phyloP scores from a whole-genome alignment of 495 filamentous ascomycete genomes.

The Aeminium ludgeri region DNA sequence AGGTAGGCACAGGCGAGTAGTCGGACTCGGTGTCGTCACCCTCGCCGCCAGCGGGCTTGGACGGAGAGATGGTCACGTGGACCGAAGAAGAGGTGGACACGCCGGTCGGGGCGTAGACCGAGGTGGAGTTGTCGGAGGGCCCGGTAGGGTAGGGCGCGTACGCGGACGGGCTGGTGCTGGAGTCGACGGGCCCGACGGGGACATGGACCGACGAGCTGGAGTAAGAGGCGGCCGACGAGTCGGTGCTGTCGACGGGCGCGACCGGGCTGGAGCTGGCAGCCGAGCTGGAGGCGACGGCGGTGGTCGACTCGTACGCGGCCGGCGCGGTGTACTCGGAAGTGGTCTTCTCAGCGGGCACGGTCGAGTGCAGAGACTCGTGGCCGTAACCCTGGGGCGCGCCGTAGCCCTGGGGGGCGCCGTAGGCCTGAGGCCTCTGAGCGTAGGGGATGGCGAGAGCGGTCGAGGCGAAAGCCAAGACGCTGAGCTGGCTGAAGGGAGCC shows the following conservation, averaged over 20 bases:
- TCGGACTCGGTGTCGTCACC: background rate
- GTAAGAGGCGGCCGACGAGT: background rate
- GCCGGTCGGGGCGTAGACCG: background rate
- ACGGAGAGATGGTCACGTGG: constrained; percentile 2
- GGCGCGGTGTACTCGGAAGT: too few species aligned
- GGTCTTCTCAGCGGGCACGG: too few species aligned
- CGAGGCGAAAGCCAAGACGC: constrained; percentile 12
- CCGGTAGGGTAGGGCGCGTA: background rate
- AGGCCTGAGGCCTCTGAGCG: constrained; percentile 5
- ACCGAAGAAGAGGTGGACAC: background rate
- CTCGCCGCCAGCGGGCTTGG: background rate
- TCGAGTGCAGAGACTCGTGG: background rate
- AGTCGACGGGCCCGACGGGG: too few species aligned
- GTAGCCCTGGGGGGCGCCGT: background rate
- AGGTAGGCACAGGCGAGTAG: background rate
- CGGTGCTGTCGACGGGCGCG: background rate
- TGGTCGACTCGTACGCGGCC: background rate
- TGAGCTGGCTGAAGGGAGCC: constrained; percentile 12
- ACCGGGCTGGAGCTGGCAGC: constrained; percentile 5
- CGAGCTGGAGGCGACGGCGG: constrained; percentile 1
- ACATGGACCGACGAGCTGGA: background rate
- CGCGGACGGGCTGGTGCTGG: background rate
- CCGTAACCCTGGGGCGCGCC: background rate
- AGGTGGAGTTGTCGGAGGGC: too few species aligned
- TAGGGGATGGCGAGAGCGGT: constrained; percentile 10